These are phyloP conservation scores for Turnera subulata DNA, from an alignment of 345 rosid genomes.

Conservation along the genomic window DNA sequence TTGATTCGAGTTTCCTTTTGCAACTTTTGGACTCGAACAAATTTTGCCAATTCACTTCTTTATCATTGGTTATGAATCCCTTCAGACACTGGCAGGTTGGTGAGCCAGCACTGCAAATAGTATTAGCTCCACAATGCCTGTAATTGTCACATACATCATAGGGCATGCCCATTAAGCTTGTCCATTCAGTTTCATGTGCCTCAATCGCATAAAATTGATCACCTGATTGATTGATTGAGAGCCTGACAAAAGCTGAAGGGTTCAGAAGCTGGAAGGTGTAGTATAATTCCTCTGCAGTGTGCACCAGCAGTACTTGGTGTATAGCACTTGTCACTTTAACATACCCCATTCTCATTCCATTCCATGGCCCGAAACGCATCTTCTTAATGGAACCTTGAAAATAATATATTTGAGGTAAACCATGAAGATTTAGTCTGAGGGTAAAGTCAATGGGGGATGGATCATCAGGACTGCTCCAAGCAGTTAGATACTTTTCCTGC, in stretches of 20 bases:
- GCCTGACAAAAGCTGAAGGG: not conserved
- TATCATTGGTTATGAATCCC: not conserved
- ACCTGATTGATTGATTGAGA: not conserved
- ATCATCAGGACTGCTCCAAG: constrained; percentile 6
- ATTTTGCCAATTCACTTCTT: not conserved
- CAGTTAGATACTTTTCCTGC: not conserved
- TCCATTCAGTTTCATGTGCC: too few relatives aligned
- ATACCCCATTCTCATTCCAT: not conserved
- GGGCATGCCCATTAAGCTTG: too few relatives aligned
- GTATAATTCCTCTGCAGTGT: not conserved
- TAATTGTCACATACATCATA: not conserved
- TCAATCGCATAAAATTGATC: too few relatives aligned
- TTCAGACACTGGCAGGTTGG: not conserved
- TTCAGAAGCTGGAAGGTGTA: not conserved
- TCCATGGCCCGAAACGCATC: not conserved
- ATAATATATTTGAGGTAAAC: not conserved
- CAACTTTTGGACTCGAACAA: too few relatives aligned
- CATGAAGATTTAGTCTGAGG: not conserved
- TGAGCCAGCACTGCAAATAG: not conserved
- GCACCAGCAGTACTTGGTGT: not conserved
- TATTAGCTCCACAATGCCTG: not conserved
- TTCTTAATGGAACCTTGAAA: not conserved
- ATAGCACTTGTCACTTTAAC: not conserved
- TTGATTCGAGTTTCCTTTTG: too few relatives aligned
- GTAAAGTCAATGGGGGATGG: not conserved